Evolutionary conservation across 1,139 yeast genomes (phyloP), one percentile per base, ranked within the genome.

Genomic region (Taphrina wiesneri): DNA sequence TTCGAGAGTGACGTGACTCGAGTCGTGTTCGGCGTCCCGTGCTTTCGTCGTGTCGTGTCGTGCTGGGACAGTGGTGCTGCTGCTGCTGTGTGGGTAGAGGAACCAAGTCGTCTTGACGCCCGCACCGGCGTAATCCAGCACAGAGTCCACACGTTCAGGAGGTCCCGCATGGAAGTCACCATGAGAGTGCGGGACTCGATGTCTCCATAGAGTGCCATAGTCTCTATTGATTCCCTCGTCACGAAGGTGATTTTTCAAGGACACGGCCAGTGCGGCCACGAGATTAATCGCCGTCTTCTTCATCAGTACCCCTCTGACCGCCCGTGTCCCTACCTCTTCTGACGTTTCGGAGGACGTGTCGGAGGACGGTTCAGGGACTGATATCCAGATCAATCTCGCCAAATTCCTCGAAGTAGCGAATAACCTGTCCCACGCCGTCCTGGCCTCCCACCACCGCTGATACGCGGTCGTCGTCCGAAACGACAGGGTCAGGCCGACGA

Each of bases 391-490:
- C 49, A 45, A 60, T 2, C 71, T 56, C 13, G 71, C 56, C 28
- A 67, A 66, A 17, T 63, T 66, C 32, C 71, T 67, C 6, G 63
- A 51, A 28, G 36, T 59, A n/a, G 47, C 19, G 4, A 52, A 32
- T 26, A 59, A 46, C 34, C 36, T 32, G 52, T 59, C 63, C 63
- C 63, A 59, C 11, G 63, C 63, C 13, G 36, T 46, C 13, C 71
- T 63, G 15, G 70, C 70, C 43, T 69, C 71, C 49, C 67, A 66
- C 66, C 68, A 69, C 23, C 70, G 62, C 46, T 66, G 69, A 49
- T 69, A 69, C 15, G 70, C 70, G 2, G 70, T 67, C 56, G 67
- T 66, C 52, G 69, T 62, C 5, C 71, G 61, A 32, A 69, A 68
- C 9, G 70, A 67, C 13, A 69, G 65, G 9, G 70, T 46, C 34